Evolutionary conservation across 1,284 basidiomycete genomes (phyloP), one percentile per base, ranked within the genome.

Genomic region (Coniferiporia sulphurascens): DNA sequence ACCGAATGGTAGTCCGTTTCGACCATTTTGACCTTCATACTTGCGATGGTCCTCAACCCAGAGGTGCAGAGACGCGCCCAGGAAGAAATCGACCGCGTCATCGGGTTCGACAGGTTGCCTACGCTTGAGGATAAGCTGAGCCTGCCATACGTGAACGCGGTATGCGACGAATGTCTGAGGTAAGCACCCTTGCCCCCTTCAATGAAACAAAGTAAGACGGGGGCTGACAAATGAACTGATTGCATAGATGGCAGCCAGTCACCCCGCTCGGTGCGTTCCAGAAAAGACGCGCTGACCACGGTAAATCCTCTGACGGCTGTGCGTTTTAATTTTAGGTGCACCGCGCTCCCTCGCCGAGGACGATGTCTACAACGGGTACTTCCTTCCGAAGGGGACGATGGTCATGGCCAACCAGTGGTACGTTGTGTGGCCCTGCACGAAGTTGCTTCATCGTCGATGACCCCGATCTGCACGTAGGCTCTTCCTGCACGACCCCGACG

Each of bases 71-170:
- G 50, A 7, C 60, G 59, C 22, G 60, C 67, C 19, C 70, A 71
- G 50, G 50, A 55, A 2, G 69, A 70, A 52, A 61, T 71, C 17
- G 68, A 71, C 51, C 12, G 32, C 13, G 48, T 68, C 7, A 63
- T 68, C 1, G 60, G 59, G 9, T 15, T 36, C 9, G 60, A 65
- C n/a, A 62, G 68, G 32, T 48, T 71, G 13, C 70, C 71, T 0
- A 64, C 57, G 1, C 65, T 70, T 27, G 62, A 62, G 9, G 70
- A 72, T 43, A 45, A 66, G 12, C 57, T 61, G 6, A 46, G 44
- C 2, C 56, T 71, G 12, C 66, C 68, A 3, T 71, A 68, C 55
- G 57, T 71, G n/a, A 56, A 64, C 19, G 70, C 69, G 0, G 36
- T 67, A 6, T 55, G 67, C 15, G 64, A 69, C 22, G 71, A 72